Evolutionary conservation across 1,139 yeast genomes (phyloP).

Genomic region (Chernovozyma aurita): DNA sequence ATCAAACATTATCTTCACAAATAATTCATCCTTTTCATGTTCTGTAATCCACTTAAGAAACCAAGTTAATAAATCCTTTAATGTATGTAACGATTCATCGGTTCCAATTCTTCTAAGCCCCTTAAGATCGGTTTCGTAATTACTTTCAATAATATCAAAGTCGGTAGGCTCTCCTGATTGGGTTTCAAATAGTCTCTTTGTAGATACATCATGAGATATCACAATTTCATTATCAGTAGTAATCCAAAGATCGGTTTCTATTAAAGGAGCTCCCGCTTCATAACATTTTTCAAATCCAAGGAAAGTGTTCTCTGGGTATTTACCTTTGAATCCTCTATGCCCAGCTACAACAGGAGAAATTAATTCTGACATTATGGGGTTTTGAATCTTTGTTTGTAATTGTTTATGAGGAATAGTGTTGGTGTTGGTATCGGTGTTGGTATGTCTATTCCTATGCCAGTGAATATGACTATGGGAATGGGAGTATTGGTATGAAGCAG

Average conservation of each 20-base stretch:
- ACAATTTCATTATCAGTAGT: constrained; percentile 70
- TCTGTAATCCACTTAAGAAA: constrained; percentile 34
- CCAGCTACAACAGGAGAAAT: constrained; percentile 34
- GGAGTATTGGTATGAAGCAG: no score
- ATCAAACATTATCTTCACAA: constrained; percentile 60
- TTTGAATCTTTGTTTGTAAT: no score
- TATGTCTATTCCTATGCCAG: no score
- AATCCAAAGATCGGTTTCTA: constrained; percentile 85
- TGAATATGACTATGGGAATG: no score
- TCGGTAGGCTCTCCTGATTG: constrained; percentile 36
- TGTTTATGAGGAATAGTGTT: no score
- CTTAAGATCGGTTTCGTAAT: constrained; percentile 39
- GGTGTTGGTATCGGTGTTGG: no score
- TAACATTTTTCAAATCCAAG: constrained; percentile 69
- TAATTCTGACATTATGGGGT: not conserved
- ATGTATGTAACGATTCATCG: constrained; percentile 59
- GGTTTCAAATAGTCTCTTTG: constrained; percentile 58
- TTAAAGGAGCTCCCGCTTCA: constrained; percentile 61
- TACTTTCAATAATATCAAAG: constrained; percentile 35
- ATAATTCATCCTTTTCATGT: constrained; percentile 8
- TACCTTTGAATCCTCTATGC: constrained; percentile 52
- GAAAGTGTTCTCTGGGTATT: constrained; percentile 76
- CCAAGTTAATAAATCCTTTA: constrained; percentile 60
- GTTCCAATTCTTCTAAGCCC: constrained; percentile 49
- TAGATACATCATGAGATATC: constrained; percentile 66